Evolutionary conservation across 2,329 filamentous ascomycete genomes (phyloP).

Genomic region (Sarocladium strictum): DNA sequence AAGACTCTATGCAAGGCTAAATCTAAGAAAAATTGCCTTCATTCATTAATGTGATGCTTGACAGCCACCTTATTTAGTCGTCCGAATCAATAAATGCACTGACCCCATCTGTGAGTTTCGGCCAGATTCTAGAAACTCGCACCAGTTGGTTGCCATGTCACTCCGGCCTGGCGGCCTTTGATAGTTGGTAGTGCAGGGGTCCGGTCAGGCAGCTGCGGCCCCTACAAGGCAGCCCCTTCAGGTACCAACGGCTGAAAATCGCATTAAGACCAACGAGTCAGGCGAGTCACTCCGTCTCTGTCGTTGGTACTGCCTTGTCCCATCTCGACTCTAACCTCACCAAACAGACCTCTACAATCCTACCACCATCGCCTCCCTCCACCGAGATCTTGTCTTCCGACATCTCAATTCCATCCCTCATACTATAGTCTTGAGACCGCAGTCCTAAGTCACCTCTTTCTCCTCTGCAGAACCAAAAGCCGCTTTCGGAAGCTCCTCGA

Average conservation of each 20-base stretch:
- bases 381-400: neutral
- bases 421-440: neutral
- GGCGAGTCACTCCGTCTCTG: neutral
- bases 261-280: neutral
- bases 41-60: too few relatives aligned
- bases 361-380: conserved; percentile 1
- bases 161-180: too few relatives aligned
- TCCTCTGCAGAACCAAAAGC: neutral
- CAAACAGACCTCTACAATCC: neutral
- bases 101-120: conserved; percentile 8
- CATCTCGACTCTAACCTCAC: conserved; percentile 2
- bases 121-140: conserved; percentile 9
- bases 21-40: too few relatives aligned
- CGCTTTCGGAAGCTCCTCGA: neutral
- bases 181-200: conserved; percentile 1
- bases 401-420: conserved; percentile 5
- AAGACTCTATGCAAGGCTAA: too few relatives aligned
- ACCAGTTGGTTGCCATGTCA: conserved; percentile 2
- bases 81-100: neutral
- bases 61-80: too few relatives aligned
- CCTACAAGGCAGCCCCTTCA: conserved; percentile 5
- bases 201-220: conserved; percentile 8
- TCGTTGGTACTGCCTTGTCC: neutral
- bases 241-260: conserved; percentile 5
- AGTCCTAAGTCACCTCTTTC: neutral